A percentile compares a stretch with the other conserved stretches of the same genome.
Conservation (phyloP, 2,329 filamentous ascomycete species). For the Calonectria montana region DNA sequence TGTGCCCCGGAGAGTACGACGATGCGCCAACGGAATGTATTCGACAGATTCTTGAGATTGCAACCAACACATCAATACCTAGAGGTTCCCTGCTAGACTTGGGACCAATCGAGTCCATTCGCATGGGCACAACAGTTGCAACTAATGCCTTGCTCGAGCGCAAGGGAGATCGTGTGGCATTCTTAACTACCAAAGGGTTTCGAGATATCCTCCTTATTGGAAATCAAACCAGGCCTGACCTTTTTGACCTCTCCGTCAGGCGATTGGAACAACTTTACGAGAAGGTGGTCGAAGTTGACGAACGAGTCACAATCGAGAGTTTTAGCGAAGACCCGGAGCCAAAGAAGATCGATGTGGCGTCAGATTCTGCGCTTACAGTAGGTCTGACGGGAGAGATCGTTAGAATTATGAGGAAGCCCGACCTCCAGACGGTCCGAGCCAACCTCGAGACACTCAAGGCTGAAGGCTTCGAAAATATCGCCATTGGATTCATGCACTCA, state of each 20-base stretch:
- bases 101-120: slow-evolving; percentile 69
- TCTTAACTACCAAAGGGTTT: slow-evolving; percentile 79
- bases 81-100: slow-evolving; percentile 49
- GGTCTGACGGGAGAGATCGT: slow-evolving; percentile 77
- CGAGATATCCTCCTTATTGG: slow-evolving; percentile 78
- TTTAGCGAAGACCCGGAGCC: slow-evolving; percentile 75
- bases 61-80: slow-evolving; percentile 46
- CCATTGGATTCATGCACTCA: slow-evolving; percentile 78
- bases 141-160: slow-evolving; percentile 82
- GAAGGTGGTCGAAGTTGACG: slow-evolving; percentile 78
- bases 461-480: slow-evolving; percentile 63
- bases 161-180: slow-evolving; percentile 77
- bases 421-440: slow-evolving; percentile 62
- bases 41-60: slow-evolving; percentile 56
- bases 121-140: slow-evolving; percentile 85
- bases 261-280: slow-evolving; percentile 78
- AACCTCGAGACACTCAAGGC: slow-evolving; percentile 71
- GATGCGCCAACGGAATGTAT: slow-evolving; percentile 82
- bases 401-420: slow-evolving; percentile 71
- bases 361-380: slow-evolving; percentile 68
- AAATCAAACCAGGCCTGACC: slow-evolving; percentile 78
- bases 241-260: slow-evolving; percentile 78
- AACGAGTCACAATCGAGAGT: slow-evolving; percentile 79
- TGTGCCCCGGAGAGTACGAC: slow-evolving; percentile 77
- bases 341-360: slow-evolving; percentile 57